Evolutionary conservation across 176 grass and related monocot genomes (phyloP).

Genomic region (Aegilops sharonensis): DNA sequence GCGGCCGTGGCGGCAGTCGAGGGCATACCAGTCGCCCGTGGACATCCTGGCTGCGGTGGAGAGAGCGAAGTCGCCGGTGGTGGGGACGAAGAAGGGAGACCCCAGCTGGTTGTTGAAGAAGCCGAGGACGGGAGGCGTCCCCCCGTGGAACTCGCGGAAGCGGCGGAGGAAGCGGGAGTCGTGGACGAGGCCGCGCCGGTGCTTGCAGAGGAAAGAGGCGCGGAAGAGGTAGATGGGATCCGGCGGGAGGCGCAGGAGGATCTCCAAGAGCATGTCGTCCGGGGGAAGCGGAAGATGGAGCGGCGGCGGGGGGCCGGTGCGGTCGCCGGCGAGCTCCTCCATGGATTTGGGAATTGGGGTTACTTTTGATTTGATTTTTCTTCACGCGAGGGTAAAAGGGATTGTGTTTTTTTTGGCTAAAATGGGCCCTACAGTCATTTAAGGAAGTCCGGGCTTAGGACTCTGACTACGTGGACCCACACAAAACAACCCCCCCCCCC

Average conservation of each 20-base stretch:
- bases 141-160: neutral
- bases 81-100: neutral
- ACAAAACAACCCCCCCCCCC: no score
- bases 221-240: no score
- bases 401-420: no score
- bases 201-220: no score
- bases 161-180: no score
- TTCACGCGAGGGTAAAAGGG: no score
- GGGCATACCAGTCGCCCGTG: neutral
- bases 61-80: neutral
- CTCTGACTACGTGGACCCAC: no score
- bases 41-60: neutral
- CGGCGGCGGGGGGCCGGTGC: neutral
- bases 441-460: no score
- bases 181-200: no score
- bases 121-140: neutral
- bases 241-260: neutral
- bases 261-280: no score
- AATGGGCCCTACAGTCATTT: no score
- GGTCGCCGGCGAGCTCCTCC: neutral
- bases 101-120: neutral
- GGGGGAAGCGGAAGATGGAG: neutral
- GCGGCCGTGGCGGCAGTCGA: neutral
- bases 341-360: neutral
- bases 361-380: no score